phyloP scores from a whole-genome alignment of 805 yeast genomes.

The Kodamaea neixiangensis region DNA sequence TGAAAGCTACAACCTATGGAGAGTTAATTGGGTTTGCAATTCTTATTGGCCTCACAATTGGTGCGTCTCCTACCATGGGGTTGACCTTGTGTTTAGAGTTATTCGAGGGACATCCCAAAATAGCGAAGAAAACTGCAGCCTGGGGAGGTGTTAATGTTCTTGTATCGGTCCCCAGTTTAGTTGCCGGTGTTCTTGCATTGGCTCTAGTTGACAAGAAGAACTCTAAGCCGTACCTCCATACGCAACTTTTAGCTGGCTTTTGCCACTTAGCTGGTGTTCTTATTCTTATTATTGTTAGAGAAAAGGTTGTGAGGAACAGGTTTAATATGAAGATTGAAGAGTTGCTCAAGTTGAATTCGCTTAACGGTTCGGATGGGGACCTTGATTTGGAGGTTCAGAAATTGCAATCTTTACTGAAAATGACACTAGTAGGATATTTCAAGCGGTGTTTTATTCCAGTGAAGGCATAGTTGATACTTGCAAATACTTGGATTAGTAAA shows the following conservation, averaged over 20 bases:
- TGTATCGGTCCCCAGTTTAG: conserved; percentile 35
- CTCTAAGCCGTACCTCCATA: conserved; percentile 50
- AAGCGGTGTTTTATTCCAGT: not conserved
- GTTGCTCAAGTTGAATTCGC: not conserved
- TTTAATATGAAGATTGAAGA: conserved; percentile 17
- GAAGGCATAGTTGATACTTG: not conserved
- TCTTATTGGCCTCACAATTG: conserved; percentile 32
- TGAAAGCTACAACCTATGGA: conserved; percentile 33
- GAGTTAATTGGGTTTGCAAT: conserved; percentile 31
- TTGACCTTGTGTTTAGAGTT: conserved; percentile 14
- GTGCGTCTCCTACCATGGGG: conserved; percentile 25
- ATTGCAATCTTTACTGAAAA: not conserved
- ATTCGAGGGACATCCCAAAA: conserved; percentile 10
- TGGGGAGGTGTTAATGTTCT: conserved; percentile 42
- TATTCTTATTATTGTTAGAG: conserved; percentile 50
- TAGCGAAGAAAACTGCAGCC: conserved; percentile 34
- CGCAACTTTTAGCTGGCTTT: conserved; percentile 61
- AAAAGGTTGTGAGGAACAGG: conserved; percentile 48
- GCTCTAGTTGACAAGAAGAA: conserved; percentile 26
- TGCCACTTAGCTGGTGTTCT: conserved; percentile 45
- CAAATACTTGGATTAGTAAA: too few species aligned
- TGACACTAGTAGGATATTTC: not conserved
- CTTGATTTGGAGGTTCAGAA: not conserved
- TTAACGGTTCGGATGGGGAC: not conserved
- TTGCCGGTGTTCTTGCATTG: conserved; percentile 57